Conservation (phyloP, 2,329 filamentous ascomycete genomes). For the Coniochaeta sp. region DNA sequence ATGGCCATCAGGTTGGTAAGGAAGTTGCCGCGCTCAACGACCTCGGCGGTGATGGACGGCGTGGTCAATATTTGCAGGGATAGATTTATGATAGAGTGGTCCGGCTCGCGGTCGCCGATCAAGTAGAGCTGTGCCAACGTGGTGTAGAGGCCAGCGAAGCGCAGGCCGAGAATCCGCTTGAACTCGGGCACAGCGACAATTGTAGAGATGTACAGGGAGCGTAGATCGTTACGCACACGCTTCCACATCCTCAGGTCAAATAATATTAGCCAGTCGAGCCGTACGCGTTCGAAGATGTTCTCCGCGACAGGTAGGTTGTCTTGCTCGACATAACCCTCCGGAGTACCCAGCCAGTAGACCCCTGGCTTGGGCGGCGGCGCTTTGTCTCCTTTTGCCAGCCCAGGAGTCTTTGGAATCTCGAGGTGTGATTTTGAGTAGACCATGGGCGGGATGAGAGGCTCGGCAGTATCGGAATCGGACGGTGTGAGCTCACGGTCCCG, state of each 20-base stretch:
- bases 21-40: slow-evolving; percentile 92
- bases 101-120: slow-evolving; percentile 90
- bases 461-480: slow-evolving; percentile 65
- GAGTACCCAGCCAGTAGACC: slow-evolving; percentile 80
- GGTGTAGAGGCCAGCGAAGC: slow-evolving; percentile 94
- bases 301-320: slow-evolving; percentile 65
- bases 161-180: slow-evolving; percentile 84
- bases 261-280: slow-evolving; percentile 87
- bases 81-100: slow-evolving; percentile 97
- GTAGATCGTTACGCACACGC: slow-evolving; percentile 80
- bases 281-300: slow-evolving; percentile 80
- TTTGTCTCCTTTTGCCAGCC: slow-evolving; percentile 31
- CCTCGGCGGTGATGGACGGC: slow-evolving; percentile 90
- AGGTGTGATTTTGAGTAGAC: slow-evolving; percentile 58
- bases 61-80: slow-evolving; percentile 96
- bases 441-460: slow-evolving; percentile 54
- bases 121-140: slow-evolving; percentile 89
- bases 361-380: slow-evolving; percentile 54
- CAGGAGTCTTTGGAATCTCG: slow-evolving; percentile 77
- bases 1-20: slow-evolving; percentile 93
- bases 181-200: slow-evolving; percentile 94
- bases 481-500: slow-evolving; percentile 57
- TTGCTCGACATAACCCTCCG: slow-evolving; percentile 57
- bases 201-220: slow-evolving; percentile 91
- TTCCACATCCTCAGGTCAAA: slow-evolving; percentile 98